Evolutionary conservation across 306 rosid genomes (phyloP), one percentile per base, ranked within the genome.

Genomic region (Boehmeria nivea): DNA sequence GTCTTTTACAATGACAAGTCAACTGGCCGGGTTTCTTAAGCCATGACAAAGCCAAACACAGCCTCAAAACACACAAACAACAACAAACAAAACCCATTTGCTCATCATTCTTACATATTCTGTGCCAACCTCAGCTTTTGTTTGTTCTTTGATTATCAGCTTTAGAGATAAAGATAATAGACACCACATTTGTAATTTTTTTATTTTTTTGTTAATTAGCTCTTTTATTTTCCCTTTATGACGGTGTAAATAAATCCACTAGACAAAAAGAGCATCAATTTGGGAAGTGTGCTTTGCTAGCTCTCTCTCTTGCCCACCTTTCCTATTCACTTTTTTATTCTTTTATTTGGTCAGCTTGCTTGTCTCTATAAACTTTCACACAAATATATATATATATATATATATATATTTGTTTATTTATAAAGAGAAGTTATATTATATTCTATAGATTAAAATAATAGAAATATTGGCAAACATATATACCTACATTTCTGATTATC

Each of bases 1-100:
- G 36, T 31, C 45, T 76, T 66, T 72, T 40, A 66, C 64, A 51
- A 16, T 25, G 81, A 76, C 81, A 71, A 76, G 88, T 81, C 83
- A 84, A 81, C 78, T 59, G 18, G n/a, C n/a, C n/a, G 62, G 8
- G 48, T 60, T 54, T 60, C 42, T 25, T 40, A 40, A 33, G 63
- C 66, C 57, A 20, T 77, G 7, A n/a, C n/a, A n/a, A 33, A 5
- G 60, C 48, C 56, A 51, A 51, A n/a, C 23, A 26, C 75, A 47
- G 51, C 73, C 52, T 66, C 18, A 56, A 58, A 62, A 51, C 45
- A 26, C 46, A 0, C 54, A 61, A 74, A 17, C 64, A 63, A 37
- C 36, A 66, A 49, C 49, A 65, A 51, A 44, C 51, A 17, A 44
- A 61, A 47, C 22, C 45, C 33, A 46, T 13, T 36, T 16, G 19